Evolutionary conservation across 75 land plant genomes (phyloP), one percentile per base, ranked within the genome.

Genomic region (Ceratopteris richardii): DNA sequence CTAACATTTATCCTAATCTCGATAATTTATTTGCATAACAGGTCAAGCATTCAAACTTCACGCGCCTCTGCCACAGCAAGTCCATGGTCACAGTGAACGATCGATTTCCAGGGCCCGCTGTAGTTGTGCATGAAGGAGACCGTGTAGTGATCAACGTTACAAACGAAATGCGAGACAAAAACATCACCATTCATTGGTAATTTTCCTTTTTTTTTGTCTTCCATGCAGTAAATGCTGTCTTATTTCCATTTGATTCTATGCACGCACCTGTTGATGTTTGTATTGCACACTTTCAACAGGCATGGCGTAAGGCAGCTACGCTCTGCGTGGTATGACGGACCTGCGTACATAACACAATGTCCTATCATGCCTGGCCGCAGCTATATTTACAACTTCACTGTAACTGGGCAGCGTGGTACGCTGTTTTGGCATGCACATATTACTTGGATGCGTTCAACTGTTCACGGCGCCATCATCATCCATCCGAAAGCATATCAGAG

Each of bases 371-470:
- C 70, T 1, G 72, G 72, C 1, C 80, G 76, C 51, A 62, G 56
- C 29, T 83, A 72, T 58, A 62, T 67, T 0, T 79, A 83, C 62
- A 79, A 69, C 57, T 83, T 79, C 80, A 79, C 76, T 0, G 51
- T 83, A 11, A 56, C 59, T 1, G 80, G 73, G 18, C 86, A 83
- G 39, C 68, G 70, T 43, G 86, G 86, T 2, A 83, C 86, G 5
- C 63, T 83, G 17, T 79, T 54, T 46, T 83, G 80, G 79, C 86
- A 83, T 53, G 86, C 86, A 2, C 86, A 83, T 52, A 72, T 72
- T 52, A 75, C 82, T 0, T 83, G 86, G 86, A 57, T 83, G 21
- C 63, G 86, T 18, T 69, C 69, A 1, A 76, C 74, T 14, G 14
- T 79, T 14, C 82, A 83, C 53, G 86, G 86, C 19, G 66, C 82